These are phyloP conservation scores for Dictyostelium intermedium DNA, from an alignment of 78 protist species.

Conservation along the genomic window DNA sequence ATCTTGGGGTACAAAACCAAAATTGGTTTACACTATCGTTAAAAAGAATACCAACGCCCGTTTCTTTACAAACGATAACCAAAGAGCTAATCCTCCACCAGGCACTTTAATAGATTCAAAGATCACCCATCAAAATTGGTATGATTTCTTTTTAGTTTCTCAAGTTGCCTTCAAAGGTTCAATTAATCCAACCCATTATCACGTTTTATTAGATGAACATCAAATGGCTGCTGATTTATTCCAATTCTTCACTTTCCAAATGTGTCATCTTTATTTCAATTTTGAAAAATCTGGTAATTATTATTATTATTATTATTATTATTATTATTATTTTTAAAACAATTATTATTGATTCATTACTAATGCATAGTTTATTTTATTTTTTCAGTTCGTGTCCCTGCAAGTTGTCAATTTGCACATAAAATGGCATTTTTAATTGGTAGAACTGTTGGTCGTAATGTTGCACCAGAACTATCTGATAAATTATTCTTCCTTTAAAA, in stretches of 20 bases:
- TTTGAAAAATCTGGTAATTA: background rate
- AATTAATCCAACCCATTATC: conserved; percentile 75
- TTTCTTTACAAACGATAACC: conserved; percentile 3
- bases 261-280: conserved; percentile 28
- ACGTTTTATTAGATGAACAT: conserved; percentile 22
- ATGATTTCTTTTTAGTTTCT: conserved; percentile 50
- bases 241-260: conserved; percentile 22
- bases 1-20: conserved; percentile 25
- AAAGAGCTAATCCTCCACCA: conserved; percentile 15
- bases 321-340: too few species aligned
- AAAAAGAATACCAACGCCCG: conserved; percentile 78
- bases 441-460: background rate
- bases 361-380: too few species aligned
- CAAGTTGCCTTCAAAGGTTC: conserved; percentile 43
- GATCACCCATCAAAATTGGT: conserved; percentile 4
- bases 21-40: conserved; percentile 30
- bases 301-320: too few species aligned
- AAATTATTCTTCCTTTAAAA: conserved; percentile 15
- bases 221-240: background rate
- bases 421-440: conserved; percentile 36
- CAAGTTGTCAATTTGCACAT: conserved; percentile 45
- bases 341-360: too few species aligned
- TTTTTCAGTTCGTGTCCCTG: conserved; percentile 21
- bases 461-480: background rate
- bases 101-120: conserved; percentile 50